A percentile compares a stretch with the other conserved stretches of the same genome.
Conservation (phyloP, 2,329 filamentous ascomycete genomes). For the Alternaria infectoria region DNA sequence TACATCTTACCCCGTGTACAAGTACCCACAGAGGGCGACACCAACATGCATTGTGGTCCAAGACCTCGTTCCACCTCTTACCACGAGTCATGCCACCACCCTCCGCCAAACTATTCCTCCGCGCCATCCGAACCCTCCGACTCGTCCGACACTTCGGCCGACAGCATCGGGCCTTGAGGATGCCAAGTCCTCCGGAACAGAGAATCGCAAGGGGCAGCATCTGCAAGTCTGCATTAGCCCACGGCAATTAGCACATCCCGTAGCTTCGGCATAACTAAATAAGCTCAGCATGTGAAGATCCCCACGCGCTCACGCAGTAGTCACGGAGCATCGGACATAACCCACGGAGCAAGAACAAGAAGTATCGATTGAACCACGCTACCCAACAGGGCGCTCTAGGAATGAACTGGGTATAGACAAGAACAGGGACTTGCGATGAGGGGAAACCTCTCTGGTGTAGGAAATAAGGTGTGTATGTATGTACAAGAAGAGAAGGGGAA, state of each 20-base stretch:
- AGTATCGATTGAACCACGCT: not conserved
- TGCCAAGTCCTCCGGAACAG: not conserved
- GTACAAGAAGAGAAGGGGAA: not conserved
- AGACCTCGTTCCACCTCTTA: too few relatives aligned
- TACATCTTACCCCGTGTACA: not conserved
- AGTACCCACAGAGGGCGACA: not conserved
- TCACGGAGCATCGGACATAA: not conserved
- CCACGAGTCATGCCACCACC: not conserved
- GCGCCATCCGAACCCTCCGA: not conserved
- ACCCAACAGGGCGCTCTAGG: not conserved
- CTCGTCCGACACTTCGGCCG: not conserved
- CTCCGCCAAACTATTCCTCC: not conserved
- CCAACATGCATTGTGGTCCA: too few relatives aligned
- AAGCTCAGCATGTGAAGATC: not conserved
- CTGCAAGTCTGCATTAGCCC: not conserved
- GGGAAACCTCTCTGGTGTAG: not conserved
- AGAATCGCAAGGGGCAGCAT: not conserved
- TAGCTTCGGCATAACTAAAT: not conserved
- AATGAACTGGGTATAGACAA: slow-evolving; percentile 7
- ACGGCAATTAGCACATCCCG: not conserved
- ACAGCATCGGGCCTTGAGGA: not conserved
- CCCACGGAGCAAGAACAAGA: not conserved
- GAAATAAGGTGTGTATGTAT: not conserved
- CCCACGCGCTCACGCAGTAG: not conserved
- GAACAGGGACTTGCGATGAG: not conserved